A percentile compares a stretch with the other conserved stretches of the same genome.
phyloP scores from a whole-genome alignment of 371 early-diverging fungal genomes.

The Zychaea mexicana region DNA sequence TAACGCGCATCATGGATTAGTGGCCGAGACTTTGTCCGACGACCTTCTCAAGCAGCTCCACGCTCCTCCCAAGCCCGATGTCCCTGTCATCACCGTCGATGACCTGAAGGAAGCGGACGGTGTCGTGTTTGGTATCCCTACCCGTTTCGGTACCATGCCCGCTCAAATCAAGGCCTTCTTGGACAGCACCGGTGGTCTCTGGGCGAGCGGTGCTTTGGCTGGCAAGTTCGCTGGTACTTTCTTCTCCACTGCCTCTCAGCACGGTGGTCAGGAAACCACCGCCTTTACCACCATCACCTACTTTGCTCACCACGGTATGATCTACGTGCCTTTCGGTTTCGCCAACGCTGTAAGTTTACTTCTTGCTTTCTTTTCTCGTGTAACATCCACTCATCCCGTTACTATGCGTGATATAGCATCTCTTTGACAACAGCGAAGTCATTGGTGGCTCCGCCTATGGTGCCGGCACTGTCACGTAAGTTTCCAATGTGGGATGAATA shows the following conservation, averaged over 20 bases:
- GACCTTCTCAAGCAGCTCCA: constrained; percentile 73
- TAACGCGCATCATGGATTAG: not conserved
- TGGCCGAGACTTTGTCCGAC: constrained; percentile 66
- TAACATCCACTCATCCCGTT: not conserved
- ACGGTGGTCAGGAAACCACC: constrained; percentile 76
- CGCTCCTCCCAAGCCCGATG: constrained; percentile 60
- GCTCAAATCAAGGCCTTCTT: constrained; percentile 68
- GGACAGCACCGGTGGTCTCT: constrained; percentile 72
- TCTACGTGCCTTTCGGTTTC: constrained; percentile 69
- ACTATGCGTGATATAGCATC: no score
- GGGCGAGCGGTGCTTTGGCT: constrained; percentile 57
- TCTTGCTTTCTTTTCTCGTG: not conserved
- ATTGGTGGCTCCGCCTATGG: constrained; percentile 72
- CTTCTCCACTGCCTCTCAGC: constrained; percentile 66
- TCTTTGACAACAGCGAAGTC: constrained; percentile 40
- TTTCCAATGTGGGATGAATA: no score
- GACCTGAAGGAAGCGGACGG: constrained; percentile 75
- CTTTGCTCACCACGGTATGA: constrained; percentile 75
- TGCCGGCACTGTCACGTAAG: constrained; percentile 56
- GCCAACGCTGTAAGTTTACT: no score
- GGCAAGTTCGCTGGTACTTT: constrained; percentile 74
- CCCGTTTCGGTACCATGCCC: constrained; percentile 66
- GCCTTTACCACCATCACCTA: constrained; percentile 59
- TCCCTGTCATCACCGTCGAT: constrained; percentile 64
- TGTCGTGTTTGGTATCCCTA: constrained; percentile 75